Evolutionary conservation across 1,284 basidiomycete species (phyloP), one percentile per base, ranked within the genome.

Genomic region (Cerioporus squamosus): DNA sequence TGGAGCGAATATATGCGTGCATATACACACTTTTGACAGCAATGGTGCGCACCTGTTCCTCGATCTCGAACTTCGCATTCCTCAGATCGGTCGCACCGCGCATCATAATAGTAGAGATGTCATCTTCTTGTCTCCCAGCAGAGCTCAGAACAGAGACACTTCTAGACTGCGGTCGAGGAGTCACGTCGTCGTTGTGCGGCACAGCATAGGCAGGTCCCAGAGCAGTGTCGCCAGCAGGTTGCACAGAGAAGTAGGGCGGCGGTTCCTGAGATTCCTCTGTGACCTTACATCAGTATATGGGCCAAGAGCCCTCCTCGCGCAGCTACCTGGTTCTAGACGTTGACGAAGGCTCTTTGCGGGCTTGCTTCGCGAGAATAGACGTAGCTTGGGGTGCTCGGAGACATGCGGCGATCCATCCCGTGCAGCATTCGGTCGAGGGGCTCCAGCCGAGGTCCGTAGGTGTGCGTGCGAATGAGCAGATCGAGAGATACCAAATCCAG

Each of bases 21-120:
- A 54, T 57, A 57, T 53, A 60, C 57, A 57, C 52, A 42, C 2
- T 24, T 24, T 14, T 26, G 20, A 40, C 18, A 33, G 42, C 12
- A 8, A 12, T 14, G 4, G 33, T 17, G 26, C 39, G 31, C 53
- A 70, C 72, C 60, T 69, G 66, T 40, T 74, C 70, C 43, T 72
- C 71, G 2, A 68, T 51, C 24, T 71, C 68, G 24, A 61, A 62
- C 58, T 69, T 72, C 12, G 68, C 64, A 55, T 67, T 71, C 43
- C 70, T 58, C 2, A 74, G 53, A 48, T 73, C 69, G 5, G 65
- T 68, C 5, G 71, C 70, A 20, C 70, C 69, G 10, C 69, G 64
- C 69, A 72, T 72, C 72, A 72, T 71, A 38, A 72, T 63, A 6
- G 66, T 59, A 2, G 70, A 71, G 6, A 72, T 64, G 45, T 73